Percentiles rank a stretch among this genome's conserved stretches.
These are phyloP conservation scores for Lachancea thermotolerans DNA, from an alignment of 805 yeast genomes.

Conservation along the genomic window DNA sequence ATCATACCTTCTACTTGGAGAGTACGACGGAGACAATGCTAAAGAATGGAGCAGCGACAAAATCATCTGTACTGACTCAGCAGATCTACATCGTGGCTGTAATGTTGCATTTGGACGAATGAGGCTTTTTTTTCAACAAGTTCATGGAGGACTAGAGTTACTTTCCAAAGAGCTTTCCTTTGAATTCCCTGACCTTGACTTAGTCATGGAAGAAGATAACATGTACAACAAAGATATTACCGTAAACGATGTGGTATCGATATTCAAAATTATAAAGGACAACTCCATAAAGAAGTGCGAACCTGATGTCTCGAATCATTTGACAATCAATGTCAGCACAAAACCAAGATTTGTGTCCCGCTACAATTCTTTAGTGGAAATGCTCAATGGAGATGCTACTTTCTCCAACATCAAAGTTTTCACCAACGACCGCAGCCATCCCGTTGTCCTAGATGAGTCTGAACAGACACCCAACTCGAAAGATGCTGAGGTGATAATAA, in stretches of 20 bases:
- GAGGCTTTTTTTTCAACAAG: constrained; percentile 22
- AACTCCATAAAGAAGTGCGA: constrained; percentile 22
- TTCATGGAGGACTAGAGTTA: constrained; percentile 19
- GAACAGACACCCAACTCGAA: constrained; percentile 4
- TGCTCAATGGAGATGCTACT: constrained; percentile 29
- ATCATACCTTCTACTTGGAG: constrained; percentile 20
- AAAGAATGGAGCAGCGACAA: constrained; percentile 8
- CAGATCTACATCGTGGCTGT: constrained; percentile 14
- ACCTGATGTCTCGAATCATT: constrained; percentile 14
- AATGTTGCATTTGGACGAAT: constrained; percentile 18
- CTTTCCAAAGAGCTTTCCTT: constrained; percentile 25
- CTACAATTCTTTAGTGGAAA: constrained; percentile 30
- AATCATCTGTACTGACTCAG: constrained; percentile 17
- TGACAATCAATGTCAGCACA: constrained; percentile 16
- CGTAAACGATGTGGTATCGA: constrained; percentile 27
- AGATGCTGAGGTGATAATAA: constrained; percentile 15
- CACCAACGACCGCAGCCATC: constrained; percentile 28
- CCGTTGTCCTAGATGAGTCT: constrained; percentile 28
- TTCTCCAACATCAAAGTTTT: constrained; percentile 26
- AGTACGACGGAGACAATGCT: constrained; percentile 11
- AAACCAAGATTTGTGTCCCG: constrained; percentile 30
- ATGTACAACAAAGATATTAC: constrained; percentile 27
- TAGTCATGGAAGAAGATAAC: constrained; percentile 31
- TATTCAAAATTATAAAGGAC: constrained; percentile 24
- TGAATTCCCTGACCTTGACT: constrained; percentile 24